These are phyloP conservation scores for Amniculicola lignicola DNA, from an alignment of 495 filamentous ascomycete species.

Conservation along the genomic window DNA sequence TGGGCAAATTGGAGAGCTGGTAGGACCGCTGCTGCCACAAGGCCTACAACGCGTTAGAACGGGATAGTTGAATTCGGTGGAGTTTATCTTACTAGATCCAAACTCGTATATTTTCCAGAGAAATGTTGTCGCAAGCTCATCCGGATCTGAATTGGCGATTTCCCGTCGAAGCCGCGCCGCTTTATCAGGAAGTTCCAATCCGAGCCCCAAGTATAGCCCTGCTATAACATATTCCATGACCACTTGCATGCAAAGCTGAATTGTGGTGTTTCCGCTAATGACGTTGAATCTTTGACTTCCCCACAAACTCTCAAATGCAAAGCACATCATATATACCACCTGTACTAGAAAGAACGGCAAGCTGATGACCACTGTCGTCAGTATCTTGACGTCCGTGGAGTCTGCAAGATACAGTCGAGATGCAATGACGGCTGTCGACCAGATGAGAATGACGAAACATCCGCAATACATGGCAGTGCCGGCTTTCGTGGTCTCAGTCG, in stretches of 20 bases:
- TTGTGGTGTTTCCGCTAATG: slow-evolving; percentile 22
- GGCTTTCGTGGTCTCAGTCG: slow-evolving; percentile 22
- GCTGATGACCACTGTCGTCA: slow-evolving; percentile 24
- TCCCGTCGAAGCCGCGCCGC: slow-evolving; percentile 7
- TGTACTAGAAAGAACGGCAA: slow-evolving; percentile 26
- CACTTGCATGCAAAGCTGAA: slow-evolving; percentile 29
- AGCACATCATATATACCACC: slow-evolving; percentile 31
- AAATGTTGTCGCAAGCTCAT: slow-evolving; percentile 3
- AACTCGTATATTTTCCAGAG: slow-evolving; percentile 20
- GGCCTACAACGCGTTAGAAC: slow-evolving; percentile 4
- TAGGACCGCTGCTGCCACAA: slow-evolving; percentile 12
- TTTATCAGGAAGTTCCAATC: slow-evolving; percentile 21
- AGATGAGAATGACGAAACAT: slow-evolving; percentile 21
- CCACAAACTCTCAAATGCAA: slow-evolving; percentile 23
- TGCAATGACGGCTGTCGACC: slow-evolving; percentile 21
- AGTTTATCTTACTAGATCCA: not conserved
- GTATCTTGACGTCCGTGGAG: slow-evolving; percentile 17
- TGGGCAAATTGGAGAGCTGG: slow-evolving; percentile 20
- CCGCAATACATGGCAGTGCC: slow-evolving; percentile 24
- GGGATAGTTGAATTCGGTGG: not conserved
- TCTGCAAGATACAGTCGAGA: slow-evolving; percentile 19
- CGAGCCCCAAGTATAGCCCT: slow-evolving; percentile 20
- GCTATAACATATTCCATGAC: slow-evolving; percentile 29
- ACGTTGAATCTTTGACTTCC: slow-evolving; percentile 26
- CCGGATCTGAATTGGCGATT: slow-evolving; percentile 6